Percentiles rank a stretch among this genome's conserved stretches.
Evolutionary conservation across 305 asterid genomes (phyloP).

Genomic region (Solanum hybrid): DNA sequence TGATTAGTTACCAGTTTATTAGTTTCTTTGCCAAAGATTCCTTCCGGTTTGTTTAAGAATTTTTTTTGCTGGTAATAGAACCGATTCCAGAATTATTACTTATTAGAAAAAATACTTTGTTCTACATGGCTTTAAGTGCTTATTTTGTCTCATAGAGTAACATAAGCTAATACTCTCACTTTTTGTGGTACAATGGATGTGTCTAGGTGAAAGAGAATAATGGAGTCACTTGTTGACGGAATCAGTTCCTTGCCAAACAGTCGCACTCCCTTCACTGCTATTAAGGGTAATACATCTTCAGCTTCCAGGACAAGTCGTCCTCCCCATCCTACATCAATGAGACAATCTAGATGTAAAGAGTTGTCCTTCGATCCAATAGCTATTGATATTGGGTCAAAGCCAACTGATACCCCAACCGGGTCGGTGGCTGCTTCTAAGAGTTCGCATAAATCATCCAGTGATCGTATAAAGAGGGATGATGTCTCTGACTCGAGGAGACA

Average conservation of each 20-base stretch:
- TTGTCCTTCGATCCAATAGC: constrained; percentile 24
- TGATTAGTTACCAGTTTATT: not conserved
- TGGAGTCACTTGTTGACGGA: constrained; percentile 65
- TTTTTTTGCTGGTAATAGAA: not conserved
- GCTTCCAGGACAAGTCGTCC: constrained; percentile 40
- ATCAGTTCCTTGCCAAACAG: constrained; percentile 41
- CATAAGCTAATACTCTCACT: constrained; percentile 6
- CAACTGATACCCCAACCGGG: constrained; percentile 17
- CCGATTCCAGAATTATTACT: not conserved
- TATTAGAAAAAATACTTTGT: not conserved
- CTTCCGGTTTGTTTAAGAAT: not conserved
- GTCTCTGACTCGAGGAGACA: constrained; percentile 8
- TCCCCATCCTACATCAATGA: constrained; percentile 39
- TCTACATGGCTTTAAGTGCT: not conserved
- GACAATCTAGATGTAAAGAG: constrained; percentile 34
- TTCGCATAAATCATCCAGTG: constrained; percentile 23
- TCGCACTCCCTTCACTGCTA: constrained; percentile 27
- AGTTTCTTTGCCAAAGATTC: not conserved
- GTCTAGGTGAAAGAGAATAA: constrained; percentile 19
- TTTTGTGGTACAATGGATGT: constrained; percentile 15
- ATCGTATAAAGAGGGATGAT: constrained; percentile 4
- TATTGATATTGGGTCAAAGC: constrained; percentile 25
- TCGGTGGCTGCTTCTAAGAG: constrained; percentile 32
- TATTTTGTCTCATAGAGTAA: not conserved
- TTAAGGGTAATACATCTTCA: constrained; percentile 23